Conservation (phyloP, 1,284 basidiomycete genomes). For the Inonotus obliquus region DNA sequence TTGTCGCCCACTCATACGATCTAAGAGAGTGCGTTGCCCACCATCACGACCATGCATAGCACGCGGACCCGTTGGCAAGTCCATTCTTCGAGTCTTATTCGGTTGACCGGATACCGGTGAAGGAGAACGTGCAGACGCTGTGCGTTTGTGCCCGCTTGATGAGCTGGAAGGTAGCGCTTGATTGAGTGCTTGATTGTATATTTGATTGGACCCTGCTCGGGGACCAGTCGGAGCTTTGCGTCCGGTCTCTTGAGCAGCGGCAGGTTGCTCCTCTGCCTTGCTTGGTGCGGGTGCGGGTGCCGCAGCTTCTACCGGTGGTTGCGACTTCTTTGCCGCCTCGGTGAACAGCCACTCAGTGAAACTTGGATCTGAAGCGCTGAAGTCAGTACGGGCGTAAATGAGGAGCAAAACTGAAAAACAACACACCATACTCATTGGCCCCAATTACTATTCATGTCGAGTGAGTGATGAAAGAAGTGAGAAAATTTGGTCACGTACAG, state of each 20-base stretch:
- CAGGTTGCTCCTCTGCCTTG: background rate
- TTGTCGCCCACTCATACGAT: conserved; percentile 56
- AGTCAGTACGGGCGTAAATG: conserved; percentile 16
- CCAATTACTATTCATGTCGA: conserved; percentile 59
- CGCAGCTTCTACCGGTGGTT: conserved; percentile 34
- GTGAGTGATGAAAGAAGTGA: conserved; percentile 12
- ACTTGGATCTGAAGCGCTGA: conserved; percentile 47
- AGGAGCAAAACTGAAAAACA: background rate
- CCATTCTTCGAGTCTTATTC: conserved; percentile 23
- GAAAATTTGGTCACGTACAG: conserved; percentile 44
- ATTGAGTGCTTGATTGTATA: conserved; percentile 38
- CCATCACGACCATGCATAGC: conserved; percentile 56
- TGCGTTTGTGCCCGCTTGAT: conserved; percentile 48
- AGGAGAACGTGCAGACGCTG: conserved; percentile 36
- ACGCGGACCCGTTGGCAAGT: conserved; percentile 68
- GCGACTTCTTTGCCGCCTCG: conserved; percentile 59
- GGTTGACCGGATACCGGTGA: conserved; percentile 59
- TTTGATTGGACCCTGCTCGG: conserved; percentile 3
- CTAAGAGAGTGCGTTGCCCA: conserved; percentile 57
- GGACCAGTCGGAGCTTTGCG: conserved; percentile 2
- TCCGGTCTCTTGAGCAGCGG: conserved; percentile 10
- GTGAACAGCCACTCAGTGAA: conserved; percentile 84
- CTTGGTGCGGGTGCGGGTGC: conserved; percentile 23
- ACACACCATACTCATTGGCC: conserved; percentile 26
- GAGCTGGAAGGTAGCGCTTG: conserved; percentile 68